Conservation (phyloP, 768 basidiomycete genomes). For the Termitomyces sp. region DNA sequence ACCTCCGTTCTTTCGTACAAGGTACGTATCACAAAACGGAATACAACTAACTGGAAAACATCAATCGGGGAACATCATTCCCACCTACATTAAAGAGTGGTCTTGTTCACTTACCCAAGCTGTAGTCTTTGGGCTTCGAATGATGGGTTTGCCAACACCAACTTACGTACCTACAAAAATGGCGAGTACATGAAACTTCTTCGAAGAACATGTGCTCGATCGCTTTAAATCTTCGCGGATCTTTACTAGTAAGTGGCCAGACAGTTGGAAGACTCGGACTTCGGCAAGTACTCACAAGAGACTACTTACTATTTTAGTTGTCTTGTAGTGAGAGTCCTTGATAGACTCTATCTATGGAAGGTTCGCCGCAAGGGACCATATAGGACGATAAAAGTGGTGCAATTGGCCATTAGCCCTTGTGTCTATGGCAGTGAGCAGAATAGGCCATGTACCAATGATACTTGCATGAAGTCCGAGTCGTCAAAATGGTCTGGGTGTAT, state of each 20-base stretch:
- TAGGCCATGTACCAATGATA: background rate
- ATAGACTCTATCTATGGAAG: background rate
- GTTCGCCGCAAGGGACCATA: background rate
- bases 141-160: background rate
- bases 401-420: too few relatives aligned
- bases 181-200: background rate
- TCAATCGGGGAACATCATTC: slow-evolving; percentile 47
- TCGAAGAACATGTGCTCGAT: background rate
- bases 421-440: background rate
- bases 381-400: background rate
- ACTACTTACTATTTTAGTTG: background rate
- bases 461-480: background rate
- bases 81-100: slow-evolving; percentile 17
- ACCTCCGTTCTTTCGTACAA: background rate
- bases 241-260: background rate
- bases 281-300: background rate
- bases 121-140: background rate
- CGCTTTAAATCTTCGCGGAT: background rate
- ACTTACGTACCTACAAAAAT: background rate
- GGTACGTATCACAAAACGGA: background rate
- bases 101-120: background rate
- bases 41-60: background rate
- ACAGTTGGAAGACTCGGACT: background rate
- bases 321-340: background rate
- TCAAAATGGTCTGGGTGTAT: background rate